Evolutionary conservation across 331 rosid species (phyloP).

Genomic region (Dryas integrifolia): DNA sequence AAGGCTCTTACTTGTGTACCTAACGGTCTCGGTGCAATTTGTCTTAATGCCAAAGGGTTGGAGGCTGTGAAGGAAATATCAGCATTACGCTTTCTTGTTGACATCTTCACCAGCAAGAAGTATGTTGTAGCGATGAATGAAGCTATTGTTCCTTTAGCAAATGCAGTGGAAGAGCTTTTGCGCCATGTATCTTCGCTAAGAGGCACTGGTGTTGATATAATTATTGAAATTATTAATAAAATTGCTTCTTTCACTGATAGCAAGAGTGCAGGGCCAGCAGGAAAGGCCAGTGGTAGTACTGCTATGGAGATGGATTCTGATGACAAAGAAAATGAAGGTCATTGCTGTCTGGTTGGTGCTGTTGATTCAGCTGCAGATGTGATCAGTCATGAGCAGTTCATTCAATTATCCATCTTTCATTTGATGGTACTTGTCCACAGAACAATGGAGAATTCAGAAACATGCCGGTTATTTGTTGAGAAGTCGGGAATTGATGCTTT

Average conservation of each 20-base stretch:
- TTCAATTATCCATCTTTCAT: conserved; percentile 84
- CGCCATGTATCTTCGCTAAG: conserved; percentile 91
- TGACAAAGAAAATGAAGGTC: conserved; percentile 55
- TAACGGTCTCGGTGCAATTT: conserved; percentile 94
- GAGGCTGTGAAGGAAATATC: conserved; percentile 77
- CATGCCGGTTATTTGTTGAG: conserved; percentile 94
- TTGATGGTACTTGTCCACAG: conserved; percentile 93
- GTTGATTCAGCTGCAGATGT: conserved; percentile 62
- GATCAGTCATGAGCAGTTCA: conserved; percentile 64
- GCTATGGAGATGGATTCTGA: conserved; percentile 94
- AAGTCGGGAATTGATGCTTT: conserved; percentile 87
- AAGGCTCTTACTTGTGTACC: conserved; percentile 94
- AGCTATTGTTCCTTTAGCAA: conserved; percentile 91
- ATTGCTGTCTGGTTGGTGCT: conserved; percentile 44
- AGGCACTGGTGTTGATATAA: conserved; percentile 85
- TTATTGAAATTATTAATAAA: conserved; percentile 73
- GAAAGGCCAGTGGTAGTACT: conserved; percentile 56
- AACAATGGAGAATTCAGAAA: conserved; percentile 96
- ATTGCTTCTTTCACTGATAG: conserved; percentile 64
- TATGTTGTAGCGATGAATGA: conserved; percentile 84
- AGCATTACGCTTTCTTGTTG: conserved; percentile 75
- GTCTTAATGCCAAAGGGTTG: conserved; percentile 91
- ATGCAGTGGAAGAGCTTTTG: conserved; percentile 96
- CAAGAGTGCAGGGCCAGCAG: conserved; percentile 44
- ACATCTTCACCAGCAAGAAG: conserved; percentile 80